Conservation (phyloP, 176 grass and related monocot genomes). For the Zea luxurians region DNA sequence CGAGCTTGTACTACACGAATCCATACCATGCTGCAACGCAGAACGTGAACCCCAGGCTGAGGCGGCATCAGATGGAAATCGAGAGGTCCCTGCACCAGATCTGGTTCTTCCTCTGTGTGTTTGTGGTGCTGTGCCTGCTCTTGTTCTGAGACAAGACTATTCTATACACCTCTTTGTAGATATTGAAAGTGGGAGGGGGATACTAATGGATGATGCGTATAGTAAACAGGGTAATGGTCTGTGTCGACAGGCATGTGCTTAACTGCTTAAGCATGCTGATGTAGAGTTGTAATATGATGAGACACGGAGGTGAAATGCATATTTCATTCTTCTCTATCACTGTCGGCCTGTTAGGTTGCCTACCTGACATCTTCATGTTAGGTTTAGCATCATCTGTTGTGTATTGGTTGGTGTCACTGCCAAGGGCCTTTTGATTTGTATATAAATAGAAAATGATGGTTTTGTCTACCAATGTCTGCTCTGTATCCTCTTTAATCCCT, state of each 20-base stretch:
- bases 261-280: constrained; percentile 44
- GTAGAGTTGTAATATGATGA: constrained; percentile 47
- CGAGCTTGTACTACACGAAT: constrained; percentile 43
- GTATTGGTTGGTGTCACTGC: too few relatives aligned
- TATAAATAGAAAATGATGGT: background rate
- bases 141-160: constrained; percentile 53
- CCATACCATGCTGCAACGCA: constrained; percentile 22
- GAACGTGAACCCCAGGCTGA: constrained; percentile 21
- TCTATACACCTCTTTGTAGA: constrained; percentile 34
- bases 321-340: constrained; percentile 22
- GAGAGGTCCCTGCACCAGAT: constrained; percentile 66
- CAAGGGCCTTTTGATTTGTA: background rate
- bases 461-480: background rate
- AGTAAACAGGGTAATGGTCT: constrained; percentile 24
- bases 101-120: constrained; percentile 68
- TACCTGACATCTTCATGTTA: constrained; percentile 7
- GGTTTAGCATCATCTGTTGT: background rate
- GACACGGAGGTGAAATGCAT: constrained; percentile 36
- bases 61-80: constrained; percentile 51
- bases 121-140: constrained; percentile 60
- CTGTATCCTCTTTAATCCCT: background rate
- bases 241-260: constrained; percentile 31
- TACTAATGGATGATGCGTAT: constrained; percentile 20
- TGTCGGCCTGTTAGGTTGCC: constrained; percentile 18
- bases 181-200: constrained; percentile 21